A percentile compares a stretch with the other conserved stretches of the same genome.
These are phyloP conservation scores for Hypseocharis bilobata DNA, from an alignment of 441 rosid species.

Conservation along the genomic window DNA sequence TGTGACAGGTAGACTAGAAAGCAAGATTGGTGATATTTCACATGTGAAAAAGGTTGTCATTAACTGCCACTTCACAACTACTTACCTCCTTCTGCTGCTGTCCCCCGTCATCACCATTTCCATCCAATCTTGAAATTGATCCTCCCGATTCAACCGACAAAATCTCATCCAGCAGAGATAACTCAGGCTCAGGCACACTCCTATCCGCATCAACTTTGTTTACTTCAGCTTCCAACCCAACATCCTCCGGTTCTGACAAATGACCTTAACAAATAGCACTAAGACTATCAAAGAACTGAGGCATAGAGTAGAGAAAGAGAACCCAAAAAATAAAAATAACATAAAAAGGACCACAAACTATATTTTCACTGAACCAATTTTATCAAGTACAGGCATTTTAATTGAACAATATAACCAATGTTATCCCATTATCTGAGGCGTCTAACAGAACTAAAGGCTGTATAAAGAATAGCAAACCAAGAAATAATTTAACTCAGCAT, in stretches of 20 bases:
- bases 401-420: not conserved
- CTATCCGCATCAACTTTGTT: slow-evolving; percentile 25
- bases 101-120: slow-evolving; percentile 27
- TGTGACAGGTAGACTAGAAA: slow-evolving; percentile 1
- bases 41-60: slow-evolving; percentile 6
- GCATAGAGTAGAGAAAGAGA: slow-evolving; percentile 13
- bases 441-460: not conserved
- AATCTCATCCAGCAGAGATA: slow-evolving; percentile 67
- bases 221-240: slow-evolving; percentile 33
- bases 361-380: not conserved
- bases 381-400: not conserved
- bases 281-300: not conserved
- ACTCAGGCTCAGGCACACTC: slow-evolving; percentile 31
- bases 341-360: too few relatives aligned
- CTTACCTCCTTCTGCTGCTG: slow-evolving; percentile 51
- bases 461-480: not conserved
- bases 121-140: slow-evolving; percentile 31
- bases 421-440: not conserved
- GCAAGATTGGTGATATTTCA: slow-evolving; percentile 8
- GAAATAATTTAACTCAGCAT: not conserved
- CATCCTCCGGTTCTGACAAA: slow-evolving; percentile 42
- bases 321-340: not conserved
- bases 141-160: slow-evolving; percentile 47
- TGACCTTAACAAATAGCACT: slow-evolving; percentile 28
- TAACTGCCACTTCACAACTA: slow-evolving; percentile 15